A percentile compares a stretch with the other conserved stretches of the same genome.
These are phyloP conservation scores for Selaginella moellendorffii DNA, from an alignment of 75 land plant species.

Conservation along the genomic window DNA sequence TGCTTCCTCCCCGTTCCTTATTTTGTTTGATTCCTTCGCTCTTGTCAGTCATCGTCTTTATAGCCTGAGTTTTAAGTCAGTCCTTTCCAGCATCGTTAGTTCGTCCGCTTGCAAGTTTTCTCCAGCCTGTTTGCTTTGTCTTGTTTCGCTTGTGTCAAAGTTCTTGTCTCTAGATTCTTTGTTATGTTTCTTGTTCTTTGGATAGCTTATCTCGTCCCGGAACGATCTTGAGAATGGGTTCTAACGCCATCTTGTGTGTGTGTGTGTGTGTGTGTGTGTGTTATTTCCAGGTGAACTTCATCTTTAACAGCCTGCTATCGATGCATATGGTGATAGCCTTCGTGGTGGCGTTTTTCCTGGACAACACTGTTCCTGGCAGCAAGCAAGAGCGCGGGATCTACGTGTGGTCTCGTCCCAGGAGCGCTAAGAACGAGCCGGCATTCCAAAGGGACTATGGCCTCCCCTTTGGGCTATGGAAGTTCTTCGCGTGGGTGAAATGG, in stretches of 20 bases:
- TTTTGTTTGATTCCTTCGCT: background rate
- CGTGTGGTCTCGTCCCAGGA: slow-evolving; percentile 3
- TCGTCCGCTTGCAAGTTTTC: no score
- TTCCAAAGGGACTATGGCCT: background rate
- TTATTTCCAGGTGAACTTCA: background rate
- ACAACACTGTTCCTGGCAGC: background rate
- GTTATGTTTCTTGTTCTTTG: no score
- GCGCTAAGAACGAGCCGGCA: background rate
- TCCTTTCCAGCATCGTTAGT: no score
- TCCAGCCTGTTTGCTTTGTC: no score
- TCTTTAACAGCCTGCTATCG: background rate
- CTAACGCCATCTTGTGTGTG: background rate
- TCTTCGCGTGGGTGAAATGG: slow-evolving; percentile 8
- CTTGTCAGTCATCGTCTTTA: background rate
- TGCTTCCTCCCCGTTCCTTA: background rate
- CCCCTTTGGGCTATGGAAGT: slow-evolving; percentile 7
- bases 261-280: slow-evolving; percentile 1
- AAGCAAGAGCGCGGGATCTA: slow-evolving; percentile 2
- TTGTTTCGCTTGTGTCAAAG: no score
- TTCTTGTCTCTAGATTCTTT: no score
- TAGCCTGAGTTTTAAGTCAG: background rate
- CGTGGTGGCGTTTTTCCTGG: background rate
- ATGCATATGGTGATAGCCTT: slow-evolving; percentile 8
- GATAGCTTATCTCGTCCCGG: no score
- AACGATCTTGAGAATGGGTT: no score